Evolutionary conservation across 441 rosid species (phyloP).

Genomic region (Erodium texanum): DNA sequence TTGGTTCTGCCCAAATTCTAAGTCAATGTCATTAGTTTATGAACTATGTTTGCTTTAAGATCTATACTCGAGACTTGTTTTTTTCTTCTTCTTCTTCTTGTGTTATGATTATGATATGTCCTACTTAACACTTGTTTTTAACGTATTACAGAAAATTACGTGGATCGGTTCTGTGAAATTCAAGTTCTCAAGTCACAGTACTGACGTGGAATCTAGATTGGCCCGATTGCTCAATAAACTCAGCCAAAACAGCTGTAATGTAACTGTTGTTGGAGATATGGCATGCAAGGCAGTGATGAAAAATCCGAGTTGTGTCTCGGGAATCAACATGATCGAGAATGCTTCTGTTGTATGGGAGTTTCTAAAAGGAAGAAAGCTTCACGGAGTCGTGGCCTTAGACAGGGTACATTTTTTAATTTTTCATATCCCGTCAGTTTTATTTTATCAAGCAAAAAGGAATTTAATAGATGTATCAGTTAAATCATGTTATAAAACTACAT

Average conservation of each 20-base stretch:
- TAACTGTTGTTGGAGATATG: constrained; percentile 42
- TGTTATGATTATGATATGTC: constrained; percentile 10
- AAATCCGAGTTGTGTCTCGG: constrained; percentile 23
- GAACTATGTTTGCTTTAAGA: not conserved
- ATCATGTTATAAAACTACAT: not conserved
- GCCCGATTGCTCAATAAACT: constrained; percentile 31
- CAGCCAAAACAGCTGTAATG: constrained; percentile 29
- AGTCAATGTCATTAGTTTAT: not conserved
- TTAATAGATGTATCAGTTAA: not conserved
- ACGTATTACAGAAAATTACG: constrained; percentile 38
- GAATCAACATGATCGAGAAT: constrained; percentile 31
- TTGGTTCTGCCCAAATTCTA: not conserved
- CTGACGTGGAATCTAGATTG: constrained; percentile 36
- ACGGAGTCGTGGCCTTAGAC: constrained; percentile 55
- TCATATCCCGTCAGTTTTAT: constrained; percentile 10
- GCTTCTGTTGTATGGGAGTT: constrained; percentile 59
- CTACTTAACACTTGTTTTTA: constrained; percentile 13
- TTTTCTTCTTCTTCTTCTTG: no score
- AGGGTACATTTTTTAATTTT: constrained; percentile 35
- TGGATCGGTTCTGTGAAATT: constrained; percentile 63
- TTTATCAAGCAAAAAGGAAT: constrained; percentile 6
- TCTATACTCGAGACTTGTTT: constrained; percentile 1
- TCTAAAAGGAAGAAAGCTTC: constrained; percentile 59
- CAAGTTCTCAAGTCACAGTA: constrained; percentile 24
- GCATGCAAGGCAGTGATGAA: constrained; percentile 34